Percentiles rank a stretch among this genome's conserved stretches.
phyloP scores from a whole-genome alignment of 2,329 filamentous ascomycete species.

The Cryoendolithus antarcticus region DNA sequence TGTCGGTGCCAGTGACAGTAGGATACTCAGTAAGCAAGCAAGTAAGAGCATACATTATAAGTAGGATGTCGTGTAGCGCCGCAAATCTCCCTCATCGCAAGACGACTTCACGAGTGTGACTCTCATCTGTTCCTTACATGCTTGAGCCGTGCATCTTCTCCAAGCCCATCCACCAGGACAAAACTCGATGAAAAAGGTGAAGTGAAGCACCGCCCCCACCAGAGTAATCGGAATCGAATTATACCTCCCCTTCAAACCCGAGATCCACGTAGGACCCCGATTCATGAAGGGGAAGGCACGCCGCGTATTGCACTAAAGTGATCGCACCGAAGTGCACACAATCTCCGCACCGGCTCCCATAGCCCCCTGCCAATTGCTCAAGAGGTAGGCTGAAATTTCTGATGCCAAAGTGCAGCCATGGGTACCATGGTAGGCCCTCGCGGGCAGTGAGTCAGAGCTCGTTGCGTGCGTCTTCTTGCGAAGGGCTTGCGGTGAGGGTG shows the following conservation, averaged over 20 bases:
- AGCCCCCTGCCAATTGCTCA: slow-evolving; percentile 36
- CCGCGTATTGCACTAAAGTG: slow-evolving; percentile 96
- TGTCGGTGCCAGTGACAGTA: too few species aligned
- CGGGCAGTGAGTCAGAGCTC: slow-evolving; percentile 52
- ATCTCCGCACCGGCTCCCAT: slow-evolving; percentile 94
- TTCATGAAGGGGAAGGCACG: slow-evolving; percentile 41
- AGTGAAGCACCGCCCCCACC: slow-evolving; percentile 63
- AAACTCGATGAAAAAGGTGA: slow-evolving; percentile 28
- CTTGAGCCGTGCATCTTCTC: too few species aligned
- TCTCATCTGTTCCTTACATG: too few species aligned
- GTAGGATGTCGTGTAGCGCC: too few species aligned
- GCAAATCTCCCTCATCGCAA: too few species aligned
- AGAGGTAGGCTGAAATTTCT: slow-evolving; percentile 59
- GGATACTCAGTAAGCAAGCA: too few species aligned
- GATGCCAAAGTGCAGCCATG: slow-evolving; percentile 76
- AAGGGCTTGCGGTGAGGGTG: slow-evolving; percentile 7
- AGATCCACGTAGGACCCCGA: too few species aligned
- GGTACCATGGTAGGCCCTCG: slow-evolving; percentile 69
- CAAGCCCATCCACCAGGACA: too few species aligned
- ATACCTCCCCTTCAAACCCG: slow-evolving; percentile 33
- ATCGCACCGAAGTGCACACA: slow-evolving; percentile 47
- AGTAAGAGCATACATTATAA: too few species aligned
- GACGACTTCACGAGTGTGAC: too few species aligned
- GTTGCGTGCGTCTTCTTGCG: not conserved
- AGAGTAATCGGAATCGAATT: slow-evolving; percentile 93